A percentile compares a stretch with the other conserved stretches of the same genome.
Conservation (phyloP, 345 rosid species). For the Brassica nigra region DNA sequence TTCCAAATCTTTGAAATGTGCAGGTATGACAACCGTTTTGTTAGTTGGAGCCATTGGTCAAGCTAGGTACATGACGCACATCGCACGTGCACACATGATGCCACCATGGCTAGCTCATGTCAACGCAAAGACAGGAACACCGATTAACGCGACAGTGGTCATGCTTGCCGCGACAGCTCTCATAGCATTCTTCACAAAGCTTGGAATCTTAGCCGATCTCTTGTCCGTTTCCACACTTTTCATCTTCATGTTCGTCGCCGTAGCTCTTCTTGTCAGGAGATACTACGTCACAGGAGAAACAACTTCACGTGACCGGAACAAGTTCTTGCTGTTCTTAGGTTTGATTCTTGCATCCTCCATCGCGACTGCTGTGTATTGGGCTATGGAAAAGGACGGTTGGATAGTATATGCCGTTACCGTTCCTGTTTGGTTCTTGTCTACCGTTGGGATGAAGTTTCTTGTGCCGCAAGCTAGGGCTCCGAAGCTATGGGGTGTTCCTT, state of each 20-base stretch:
- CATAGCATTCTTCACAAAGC: conserved; percentile 73
- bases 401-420: conserved; percentile 56
- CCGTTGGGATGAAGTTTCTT: conserved; percentile 44
- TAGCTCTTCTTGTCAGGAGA: conserved; percentile 76
- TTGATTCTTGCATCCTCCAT: conserved; percentile 54
- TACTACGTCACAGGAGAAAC: conserved; percentile 67
- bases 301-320: conserved; percentile 43
- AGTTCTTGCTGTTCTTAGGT: conserved; percentile 47
- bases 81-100: conserved; percentile 86
- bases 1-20: background rate
- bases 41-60: conserved; percentile 77
- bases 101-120: conserved; percentile 83
- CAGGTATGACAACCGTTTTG: conserved; percentile 77
- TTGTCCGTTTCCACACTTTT: conserved; percentile 74
- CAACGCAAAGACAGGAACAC: conserved; percentile 66
- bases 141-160: conserved; percentile 65
- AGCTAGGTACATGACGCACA: conserved; percentile 85
- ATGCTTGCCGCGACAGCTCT: conserved; percentile 64
- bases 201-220: conserved; percentile 56
- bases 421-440: conserved; percentile 63
- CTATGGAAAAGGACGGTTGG: conserved; percentile 48
- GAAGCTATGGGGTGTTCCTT: conserved; percentile 81
- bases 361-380: conserved; percentile 63
- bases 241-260: conserved; percentile 80
- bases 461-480: conserved; percentile 76